phyloP scores from a whole-genome alignment of 1,139 yeast species.

The Pichia sp. region DNA sequence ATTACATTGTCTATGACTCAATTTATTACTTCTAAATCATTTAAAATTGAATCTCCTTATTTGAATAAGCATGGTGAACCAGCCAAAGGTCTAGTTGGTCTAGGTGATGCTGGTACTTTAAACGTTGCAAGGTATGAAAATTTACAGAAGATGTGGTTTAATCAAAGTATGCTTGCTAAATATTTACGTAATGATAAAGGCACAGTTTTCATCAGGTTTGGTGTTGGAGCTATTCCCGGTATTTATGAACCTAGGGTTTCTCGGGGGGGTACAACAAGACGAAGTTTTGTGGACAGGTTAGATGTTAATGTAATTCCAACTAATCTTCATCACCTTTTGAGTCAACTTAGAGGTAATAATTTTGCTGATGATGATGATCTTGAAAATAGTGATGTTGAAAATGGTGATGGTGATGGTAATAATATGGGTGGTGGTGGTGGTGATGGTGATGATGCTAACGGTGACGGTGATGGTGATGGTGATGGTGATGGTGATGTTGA shows the following conservation, averaged over 20 bases:
- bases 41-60: conserved; percentile 45
- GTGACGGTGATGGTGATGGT: conserved; percentile 2
- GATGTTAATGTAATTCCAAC: too few species aligned
- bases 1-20: conserved; percentile 15
- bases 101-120: conserved; percentile 50
- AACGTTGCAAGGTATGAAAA: conserved; percentile 47
- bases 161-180: conserved; percentile 23
- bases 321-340: too few species aligned
- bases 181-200: not conserved
- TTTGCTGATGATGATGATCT: not conserved
- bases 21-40: not conserved
- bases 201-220: not conserved
- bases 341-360: not conserved
- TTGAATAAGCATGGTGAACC: conserved; percentile 70
- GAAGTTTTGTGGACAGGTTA: too few species aligned
- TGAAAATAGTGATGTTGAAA: not conserved
- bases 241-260: conserved; percentile 10
- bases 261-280: not conserved
- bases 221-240: conserved; percentile 10
- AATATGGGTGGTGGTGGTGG: not conserved
- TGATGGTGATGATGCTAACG: not conserved
- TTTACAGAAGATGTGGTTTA: conserved; percentile 55
- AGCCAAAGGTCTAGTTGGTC: conserved; percentile 45
- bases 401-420: not conserved
- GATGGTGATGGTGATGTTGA: conserved; percentile 2